Base-by-base conservation (phyloP, 1,284 basidiomycete species). In the Moesziomyces parantarcticus region DNA sequence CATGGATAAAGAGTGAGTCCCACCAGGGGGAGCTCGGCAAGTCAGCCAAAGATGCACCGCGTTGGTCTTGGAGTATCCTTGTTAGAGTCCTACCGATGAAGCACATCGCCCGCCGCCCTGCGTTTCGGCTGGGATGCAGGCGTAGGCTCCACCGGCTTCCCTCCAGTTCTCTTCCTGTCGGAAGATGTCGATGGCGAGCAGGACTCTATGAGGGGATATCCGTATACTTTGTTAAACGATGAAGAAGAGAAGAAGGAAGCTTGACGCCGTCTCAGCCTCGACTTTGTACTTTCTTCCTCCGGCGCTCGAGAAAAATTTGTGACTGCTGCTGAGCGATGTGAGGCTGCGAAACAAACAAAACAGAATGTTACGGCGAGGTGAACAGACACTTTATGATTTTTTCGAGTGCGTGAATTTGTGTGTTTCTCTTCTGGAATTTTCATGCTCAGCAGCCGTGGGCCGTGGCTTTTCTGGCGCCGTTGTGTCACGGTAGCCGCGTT, bases 31-130 rank as follows among this genome's bases (percentile, higher is more conserved):
- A 62, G 45, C 59, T 50, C 62, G 69, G 69, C 69, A 72, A 72
- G 69, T 62, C 69, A 66, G 69, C 69, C 69, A 72, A 72, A 72
- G 69, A 72, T 72, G 69, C 69, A 66, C 63, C 69, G n/a, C n/a
- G 53, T 72, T 72, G 56, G 57, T 72, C 69, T 72, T 51, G 69
- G 69, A 54, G 39, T 62, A 62, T 72, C 69, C 69, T 72, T 72
- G 63, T 66, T 71, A 71, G 62, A 58, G 41, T 65, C 68, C 68
- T 71, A 65, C 68, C 68, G 56, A 42, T 34, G 23, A 18, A 11
- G 40, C 65, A 11, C 65, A 58, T 68, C 65, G 59, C 59, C 58
- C 59, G 48, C 58, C 47, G 34, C 34, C 14, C 34, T 16, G 34
- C 34, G 34, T 36, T 36, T 36, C 34, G 34, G 34, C 34, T 36